Base-by-base conservation (phyloP, 2,329 filamentous ascomycete species). In the Bisporella sp. region DNA sequence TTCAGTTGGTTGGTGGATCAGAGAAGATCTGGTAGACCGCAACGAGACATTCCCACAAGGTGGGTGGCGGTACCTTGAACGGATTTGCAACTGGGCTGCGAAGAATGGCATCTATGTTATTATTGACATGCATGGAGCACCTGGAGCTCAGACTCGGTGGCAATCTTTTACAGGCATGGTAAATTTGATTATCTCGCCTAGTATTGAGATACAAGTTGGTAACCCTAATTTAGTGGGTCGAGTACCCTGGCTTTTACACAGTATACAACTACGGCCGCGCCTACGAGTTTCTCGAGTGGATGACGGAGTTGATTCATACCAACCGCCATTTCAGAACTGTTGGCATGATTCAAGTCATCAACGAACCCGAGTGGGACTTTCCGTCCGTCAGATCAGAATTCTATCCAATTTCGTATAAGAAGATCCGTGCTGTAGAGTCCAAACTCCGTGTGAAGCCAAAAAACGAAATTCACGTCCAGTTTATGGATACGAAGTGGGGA, bases 291-390 rank as follows among this genome's bases (percentile, higher is more conserved):
- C 71, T 82, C n/a, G 65, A 72, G 48, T 80, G 73, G 72, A 73
- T 83, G 58, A 73, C 76, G 7, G 68, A 71, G 35, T 67, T 71
- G 39, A 73, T 80, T 51, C 77, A 81, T 60, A 65, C 56, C 4
- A 54, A 50, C 30, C 37, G 7, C n/a, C 72, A 71, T 52, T 78
- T 76, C 60, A 65, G 71, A 48, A 79, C 75, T 43, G 78, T 82
- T 30, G 78, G 78, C 50, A 81, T 79, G 73, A 62, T 83, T 37
- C 72, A 78, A 59, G 63, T 82, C 9, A 67, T 82, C 49, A 83
- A 82, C 58, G 79, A 83, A 61, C 79, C 79, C 4, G 62, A 74
- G 9, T 70, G 71, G 46, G 63, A 70, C 46, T 54, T 64, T 43
- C 56, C 63, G 8, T 59, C 57, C 5, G 64, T 64, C 2, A 62